phyloP scores from a whole-genome alignment of 108 stramenopile species.

The Craspedostauros australis region DNA sequence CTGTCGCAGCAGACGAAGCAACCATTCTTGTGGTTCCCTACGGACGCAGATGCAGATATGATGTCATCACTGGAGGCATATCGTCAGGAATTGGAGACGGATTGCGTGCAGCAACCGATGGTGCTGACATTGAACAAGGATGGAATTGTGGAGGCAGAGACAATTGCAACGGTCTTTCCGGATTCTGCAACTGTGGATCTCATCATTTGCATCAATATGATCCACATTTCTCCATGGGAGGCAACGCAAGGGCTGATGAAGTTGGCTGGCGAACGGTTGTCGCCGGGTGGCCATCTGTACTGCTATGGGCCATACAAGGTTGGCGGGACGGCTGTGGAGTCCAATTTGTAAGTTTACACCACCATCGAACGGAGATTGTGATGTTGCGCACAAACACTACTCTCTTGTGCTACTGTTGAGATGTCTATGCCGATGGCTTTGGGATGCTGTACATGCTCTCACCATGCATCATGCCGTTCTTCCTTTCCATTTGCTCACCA shows the following conservation, averaged over 20 bases:
- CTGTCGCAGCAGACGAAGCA: background rate
- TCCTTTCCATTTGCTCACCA: background rate
- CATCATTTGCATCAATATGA: constrained; percentile 77
- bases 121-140: constrained; percentile 25
- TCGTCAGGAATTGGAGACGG: background rate
- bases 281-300: constrained; percentile 36
- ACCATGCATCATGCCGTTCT: background rate
- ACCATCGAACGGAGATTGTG: background rate
- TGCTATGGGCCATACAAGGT: constrained; percentile 77
- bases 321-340: constrained; percentile 58
- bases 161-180: constrained; percentile 5
- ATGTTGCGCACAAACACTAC: no score
- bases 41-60: constrained; percentile 40
- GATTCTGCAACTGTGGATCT: constrained; percentile 31
- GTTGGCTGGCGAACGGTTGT: constrained; percentile 34
- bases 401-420: no score
- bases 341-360: constrained; percentile 60
- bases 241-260: constrained; percentile 76
- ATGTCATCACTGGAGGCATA: constrained; percentile 27
- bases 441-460: background rate
- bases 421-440: background rate
- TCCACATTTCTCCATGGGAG: constrained; percentile 81
- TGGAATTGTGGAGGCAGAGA: constrained; percentile 36
- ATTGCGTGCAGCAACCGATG: constrained; percentile 24
- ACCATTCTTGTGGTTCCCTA: constrained; percentile 42